Percentiles rank a stretch among this genome's conserved stretches.
Evolutionary conservation across 805 yeast genomes (phyloP).

Genomic region (Starmerella davenportii): DNA sequence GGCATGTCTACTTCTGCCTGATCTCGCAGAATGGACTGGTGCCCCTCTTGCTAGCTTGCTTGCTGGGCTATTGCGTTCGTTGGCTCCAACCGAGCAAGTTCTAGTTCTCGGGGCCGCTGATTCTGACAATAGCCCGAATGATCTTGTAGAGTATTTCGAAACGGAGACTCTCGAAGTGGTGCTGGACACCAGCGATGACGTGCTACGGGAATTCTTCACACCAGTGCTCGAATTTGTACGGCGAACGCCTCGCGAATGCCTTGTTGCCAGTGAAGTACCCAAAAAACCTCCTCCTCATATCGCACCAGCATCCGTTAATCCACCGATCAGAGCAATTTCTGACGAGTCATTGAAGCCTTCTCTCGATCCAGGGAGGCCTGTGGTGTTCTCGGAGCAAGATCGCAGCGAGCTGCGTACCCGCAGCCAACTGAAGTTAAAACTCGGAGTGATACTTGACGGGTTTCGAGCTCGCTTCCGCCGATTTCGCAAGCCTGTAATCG

Average conservation of each 20-base stretch:
- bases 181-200: constrained; percentile 21
- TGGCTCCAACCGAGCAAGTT: constrained; percentile 55
- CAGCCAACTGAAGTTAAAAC: constrained; percentile 65
- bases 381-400: constrained; percentile 17
- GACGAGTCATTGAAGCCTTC: neutral
- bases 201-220: constrained; percentile 40
- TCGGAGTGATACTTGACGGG: constrained; percentile 75
- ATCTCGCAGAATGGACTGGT: constrained; percentile 51
- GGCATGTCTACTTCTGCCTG: constrained; percentile 66
- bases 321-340: constrained; percentile 20
- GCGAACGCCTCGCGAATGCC: constrained; percentile 55
- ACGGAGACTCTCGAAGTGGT: constrained; percentile 28
- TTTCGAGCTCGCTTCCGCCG: constrained; percentile 75
- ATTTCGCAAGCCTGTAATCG: constrained; percentile 79
- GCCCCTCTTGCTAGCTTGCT: constrained; percentile 47
- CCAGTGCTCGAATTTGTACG: constrained; percentile 35
- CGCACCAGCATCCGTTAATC: constrained; percentile 27
- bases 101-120: constrained; percentile 46
- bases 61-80: constrained; percentile 45
- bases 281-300: constrained; percentile 26
- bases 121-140: constrained; percentile 29
- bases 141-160: constrained; percentile 35
- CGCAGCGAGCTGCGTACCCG: constrained; percentile 59
- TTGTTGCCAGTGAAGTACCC: constrained; percentile 37
- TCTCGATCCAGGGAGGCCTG: neutral